These are phyloP conservation scores for Chrysosporium queenslandicum DNA, from an alignment of 2,329 filamentous ascomycete genomes.

Conservation along the genomic window DNA sequence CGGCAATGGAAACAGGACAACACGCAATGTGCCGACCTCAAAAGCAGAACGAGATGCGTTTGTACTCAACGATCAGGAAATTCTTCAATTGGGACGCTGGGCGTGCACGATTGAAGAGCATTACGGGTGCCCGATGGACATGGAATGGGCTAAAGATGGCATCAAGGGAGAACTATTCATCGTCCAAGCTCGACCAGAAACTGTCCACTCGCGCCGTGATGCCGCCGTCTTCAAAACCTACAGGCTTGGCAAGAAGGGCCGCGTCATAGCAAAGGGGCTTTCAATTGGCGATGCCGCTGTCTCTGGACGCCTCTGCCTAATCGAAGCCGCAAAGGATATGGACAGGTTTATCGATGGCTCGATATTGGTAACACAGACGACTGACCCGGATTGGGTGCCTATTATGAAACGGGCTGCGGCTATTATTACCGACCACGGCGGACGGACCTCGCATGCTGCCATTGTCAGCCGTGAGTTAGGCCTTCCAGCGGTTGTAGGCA, in stretches of 20 bases:
- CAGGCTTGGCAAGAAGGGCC: conserved; percentile 1
- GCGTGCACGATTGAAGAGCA: conserved; percentile 2
- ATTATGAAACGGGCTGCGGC: conserved; percentile 6
- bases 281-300: conserved; percentile 1
- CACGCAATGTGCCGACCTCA: conserved; percentile 6
- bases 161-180: conserved; percentile 2
- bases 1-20: not conserved
- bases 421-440: conserved; percentile 4
- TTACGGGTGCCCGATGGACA: conserved; percentile 3
- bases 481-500: conserved; percentile 32
- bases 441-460: conserved; percentile 1
- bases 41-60: conserved; percentile 1
- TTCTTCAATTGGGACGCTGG: conserved; percentile 2
- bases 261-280: not conserved
- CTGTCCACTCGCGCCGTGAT: conserved; percentile 4
- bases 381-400: conserved; percentile 5
- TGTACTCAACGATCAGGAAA: conserved; percentile 1
- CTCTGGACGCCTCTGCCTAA: not conserved
- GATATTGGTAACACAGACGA: not conserved
- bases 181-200: conserved; percentile 5
- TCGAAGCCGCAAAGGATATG: not conserved
- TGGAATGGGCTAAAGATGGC: conserved; percentile 5
- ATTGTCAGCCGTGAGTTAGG: conserved; percentile 33
- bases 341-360: conserved; percentile 1
- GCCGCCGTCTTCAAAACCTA: conserved; percentile 1